These are phyloP conservation scores for Serpula lacrymans DNA, from an alignment of 768 basidiomycete species.

Conservation along the genomic window DNA sequence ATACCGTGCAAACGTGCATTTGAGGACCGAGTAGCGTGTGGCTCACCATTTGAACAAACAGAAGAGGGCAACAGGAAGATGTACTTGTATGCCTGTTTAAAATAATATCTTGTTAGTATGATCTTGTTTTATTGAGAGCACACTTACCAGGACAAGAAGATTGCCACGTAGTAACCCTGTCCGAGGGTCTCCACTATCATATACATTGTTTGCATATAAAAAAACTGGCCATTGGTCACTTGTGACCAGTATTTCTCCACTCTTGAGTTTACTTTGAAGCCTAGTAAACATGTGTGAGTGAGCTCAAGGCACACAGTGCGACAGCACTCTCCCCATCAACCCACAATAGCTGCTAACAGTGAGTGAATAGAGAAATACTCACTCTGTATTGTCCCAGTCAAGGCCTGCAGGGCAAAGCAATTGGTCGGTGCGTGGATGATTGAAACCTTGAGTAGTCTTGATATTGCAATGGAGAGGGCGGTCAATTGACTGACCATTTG, in stretches of 20 bases:
- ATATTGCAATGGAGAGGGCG: conserved; percentile 11
- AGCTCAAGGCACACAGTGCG: too few species aligned
- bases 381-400: conserved; percentile 17
- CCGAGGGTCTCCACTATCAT: conserved; percentile 13
- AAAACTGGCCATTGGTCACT: conserved; percentile 19
- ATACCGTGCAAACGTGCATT: conserved; percentile 13
- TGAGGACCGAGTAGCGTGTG: conserved; percentile 10
- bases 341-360: too few species aligned
- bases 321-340: too few species aligned
- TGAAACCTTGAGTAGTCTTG: conserved; percentile 12
- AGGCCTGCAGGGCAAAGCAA: conserved; percentile 17
- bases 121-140: neutral
- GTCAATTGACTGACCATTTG: conserved; percentile 9
- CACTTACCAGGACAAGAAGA: conserved; percentile 18
- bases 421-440: conserved; percentile 13
- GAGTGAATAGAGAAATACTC: neutral
- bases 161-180: conserved; percentile 17
- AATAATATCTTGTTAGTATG: conserved; percentile 12
- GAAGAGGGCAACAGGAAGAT: conserved; percentile 26
- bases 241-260: conserved; percentile 3
- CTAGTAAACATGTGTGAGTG: neutral
- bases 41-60: conserved; percentile 19
- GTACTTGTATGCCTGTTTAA: conserved; percentile 24
- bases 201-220: conserved; percentile 12
- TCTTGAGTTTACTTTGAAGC: conserved; percentile 5